Base-by-base conservation (phyloP, 768 basidiomycete genomes). In the Suillus sp. region DNA sequence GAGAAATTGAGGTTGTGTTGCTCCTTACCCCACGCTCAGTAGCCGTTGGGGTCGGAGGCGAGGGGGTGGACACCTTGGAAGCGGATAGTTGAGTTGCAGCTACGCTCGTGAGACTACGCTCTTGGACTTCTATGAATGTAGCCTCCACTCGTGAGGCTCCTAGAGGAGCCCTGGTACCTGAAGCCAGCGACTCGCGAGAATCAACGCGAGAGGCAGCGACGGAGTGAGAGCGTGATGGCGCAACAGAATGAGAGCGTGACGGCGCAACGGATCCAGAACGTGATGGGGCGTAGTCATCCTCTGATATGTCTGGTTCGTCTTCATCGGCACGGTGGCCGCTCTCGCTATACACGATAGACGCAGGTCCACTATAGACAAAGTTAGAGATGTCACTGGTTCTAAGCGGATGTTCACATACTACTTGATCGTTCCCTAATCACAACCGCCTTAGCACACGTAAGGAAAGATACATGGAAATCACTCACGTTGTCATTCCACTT, bases 401-500 rank as follows among this genome's bases (percentile, higher is more conserved):
- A 47, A 34, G 48, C 35, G 18, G 48, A 11, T 58, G 37, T 34
- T 38, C n/a, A 63, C 88, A 77, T 74, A 92, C 90, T 92, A 91
- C 77, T 84, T 89, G 43, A 84, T 85, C 67, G 81, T 81, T 16
- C 89, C 89, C 89, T 91, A 68, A 3, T 42, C 22, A 50, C 54
- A 61, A 65, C 53, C 22, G 63, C 4, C 54, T 62, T 35, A 43
- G 57, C 55, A 22, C 53, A 56, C 34, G 55, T 61, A 60, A 47
- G n/a, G 54, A 37, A 42, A 4, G 34, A 38, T 51, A 48, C 47
- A 42, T 16, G 25, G 38, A 14, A 60, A 63, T 63, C 35, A 80
- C 90, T 62, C 70, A 91, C 90, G 69, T 90, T 86, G 69, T 92
- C 90, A 57, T 86, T 81, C 91, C 90, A 92, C 73, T 91, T 92